Evolutionary conservation across 257 asterid species (phyloP).

Genomic region (Echites panduratus): DNA sequence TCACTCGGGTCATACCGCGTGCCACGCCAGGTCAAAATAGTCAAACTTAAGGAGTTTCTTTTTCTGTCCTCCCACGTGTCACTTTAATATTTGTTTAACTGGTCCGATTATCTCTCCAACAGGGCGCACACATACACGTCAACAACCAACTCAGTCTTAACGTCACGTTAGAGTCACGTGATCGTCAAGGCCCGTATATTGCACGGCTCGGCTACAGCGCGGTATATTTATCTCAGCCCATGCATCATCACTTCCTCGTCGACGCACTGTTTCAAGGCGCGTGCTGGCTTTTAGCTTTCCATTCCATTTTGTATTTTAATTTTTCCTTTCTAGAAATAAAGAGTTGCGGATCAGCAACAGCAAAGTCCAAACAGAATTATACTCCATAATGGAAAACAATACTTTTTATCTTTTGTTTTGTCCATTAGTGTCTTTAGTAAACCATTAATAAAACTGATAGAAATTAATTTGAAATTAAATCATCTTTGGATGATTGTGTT

Average conservation of each 20-base stretch:
- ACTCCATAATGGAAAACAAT: too few relatives aligned
- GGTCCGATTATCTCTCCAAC: not conserved
- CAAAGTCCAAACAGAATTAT: too few relatives aligned
- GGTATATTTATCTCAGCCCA: not conserved
- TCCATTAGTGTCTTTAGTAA: too few relatives aligned
- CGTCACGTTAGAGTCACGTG: constrained; percentile 18
- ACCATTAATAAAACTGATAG: too few relatives aligned
- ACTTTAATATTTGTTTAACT: not conserved
- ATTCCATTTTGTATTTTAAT: too few relatives aligned
- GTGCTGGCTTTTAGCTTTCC: not conserved
- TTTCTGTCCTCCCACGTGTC: constrained; percentile 30
- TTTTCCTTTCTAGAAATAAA: too few relatives aligned
- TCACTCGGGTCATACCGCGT: constrained; percentile 47
- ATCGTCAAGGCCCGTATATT: not conserved
- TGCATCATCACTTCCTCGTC: not conserved
- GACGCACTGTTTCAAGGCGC: not conserved
- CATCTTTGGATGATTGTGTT: too few relatives aligned
- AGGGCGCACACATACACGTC: not conserved
- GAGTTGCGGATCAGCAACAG: too few relatives aligned
- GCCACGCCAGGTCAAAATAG: constrained; percentile 62
- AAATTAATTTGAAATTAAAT: too few relatives aligned
- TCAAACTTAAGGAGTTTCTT: constrained; percentile 22
- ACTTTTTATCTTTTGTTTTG: too few relatives aligned
- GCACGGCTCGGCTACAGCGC: constrained; percentile 3
- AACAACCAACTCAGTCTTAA: not conserved